Base-by-base conservation (phyloP, 176 grass and related monocot genomes). In the Musa schizocarpa region DNA sequence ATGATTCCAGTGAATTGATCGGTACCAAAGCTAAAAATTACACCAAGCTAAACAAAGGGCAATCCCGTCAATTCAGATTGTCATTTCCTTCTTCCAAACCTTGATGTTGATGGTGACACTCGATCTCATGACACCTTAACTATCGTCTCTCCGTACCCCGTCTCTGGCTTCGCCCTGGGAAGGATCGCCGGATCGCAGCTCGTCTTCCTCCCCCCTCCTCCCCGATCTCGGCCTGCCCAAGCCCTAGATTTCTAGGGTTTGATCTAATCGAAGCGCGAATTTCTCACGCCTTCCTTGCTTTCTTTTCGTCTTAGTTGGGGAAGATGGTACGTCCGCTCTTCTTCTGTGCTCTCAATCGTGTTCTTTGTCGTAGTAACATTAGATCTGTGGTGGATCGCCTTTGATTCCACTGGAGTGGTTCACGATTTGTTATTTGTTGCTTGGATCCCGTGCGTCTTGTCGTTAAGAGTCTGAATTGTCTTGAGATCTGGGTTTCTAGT, bases 251-350 rank as follows among this genome's bases (percentile, higher is more conserved):
- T 52, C 12, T 56, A 69, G 66, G 78, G 51, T 11, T 62, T 62
- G 9, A 9, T 51, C 74, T 66, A 26, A 25, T 27, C 68, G 34
- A 6, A 43, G 34, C 34, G 34, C 34, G 34, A 17, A 43, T 68
- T 61, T 24, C 62, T 19, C 74, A 1, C 56, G 9, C 9, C 57
- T 62, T 23, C 64, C 6, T 11, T 13, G 65, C 65, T 68, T 13
- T 16, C 14, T 25, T 10, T 67, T 13, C 11, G 24, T 8, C 7
- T 17, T 85, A 54, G 58, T 61, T 13, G 64, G 50, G 9, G 29
- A 82, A 81, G 19, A 86, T 86, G 84, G 84, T 86, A 81, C 19
- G 84, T 65, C 50, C 25, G 24, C 10, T 78, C 68, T 54, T 69
- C 66, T 14, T 25, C 34, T 5, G 23, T 68, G 27, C 26, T 58